Percentiles rank a stretch among this genome's conserved stretches.
phyloP scores from a whole-genome alignment of 208 protist species.

The Leishmania amazonensis region DNA sequence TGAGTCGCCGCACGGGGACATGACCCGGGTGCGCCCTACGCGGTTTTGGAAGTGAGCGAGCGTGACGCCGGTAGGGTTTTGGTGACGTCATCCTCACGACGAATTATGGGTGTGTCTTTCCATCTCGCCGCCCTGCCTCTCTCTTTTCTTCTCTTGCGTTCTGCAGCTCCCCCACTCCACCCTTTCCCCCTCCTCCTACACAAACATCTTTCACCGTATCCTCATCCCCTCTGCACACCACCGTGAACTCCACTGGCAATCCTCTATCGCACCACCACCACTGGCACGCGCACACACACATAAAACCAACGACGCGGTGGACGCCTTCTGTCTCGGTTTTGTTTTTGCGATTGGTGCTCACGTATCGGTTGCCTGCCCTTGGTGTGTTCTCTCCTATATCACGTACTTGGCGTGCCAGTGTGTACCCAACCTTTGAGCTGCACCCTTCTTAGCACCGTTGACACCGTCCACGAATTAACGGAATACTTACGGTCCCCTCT shows the following conservation, averaged over 20 bases:
- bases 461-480: background rate
- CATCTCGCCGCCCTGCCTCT: background rate
- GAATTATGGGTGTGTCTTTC: background rate
- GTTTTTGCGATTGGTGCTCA: background rate
- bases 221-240: background rate
- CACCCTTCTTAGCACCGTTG: background rate
- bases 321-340: background rate
- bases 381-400: background rate
- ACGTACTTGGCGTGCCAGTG: background rate
- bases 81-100: background rate
- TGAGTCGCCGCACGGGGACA: background rate
- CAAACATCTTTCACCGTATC: background rate
- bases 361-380: background rate
- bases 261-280: background rate
- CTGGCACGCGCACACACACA: background rate
- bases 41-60: background rate
- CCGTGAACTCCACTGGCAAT: background rate
- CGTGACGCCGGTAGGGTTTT: background rate
- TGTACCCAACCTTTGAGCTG: background rate
- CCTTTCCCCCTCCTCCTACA: background rate
- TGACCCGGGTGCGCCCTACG: background rate
- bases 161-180: background rate
- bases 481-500: background rate
- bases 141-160: background rate
- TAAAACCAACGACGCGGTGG: no score